phyloP scores from a whole-genome alignment of 1,284 basidiomycete genomes.

The Coriolopsis trogii region DNA sequence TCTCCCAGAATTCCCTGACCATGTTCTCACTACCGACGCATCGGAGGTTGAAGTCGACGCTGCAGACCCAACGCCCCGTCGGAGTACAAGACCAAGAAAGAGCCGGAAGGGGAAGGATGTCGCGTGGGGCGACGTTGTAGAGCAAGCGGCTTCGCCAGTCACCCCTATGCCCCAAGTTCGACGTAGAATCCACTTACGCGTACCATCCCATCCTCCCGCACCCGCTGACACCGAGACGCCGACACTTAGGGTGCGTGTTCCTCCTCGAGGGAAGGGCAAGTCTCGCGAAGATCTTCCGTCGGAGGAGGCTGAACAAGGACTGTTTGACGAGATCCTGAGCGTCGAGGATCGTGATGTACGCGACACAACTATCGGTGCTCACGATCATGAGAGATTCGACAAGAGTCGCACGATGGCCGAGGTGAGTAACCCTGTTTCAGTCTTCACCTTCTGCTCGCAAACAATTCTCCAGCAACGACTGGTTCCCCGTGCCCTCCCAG shows the following conservation, averaged over 20 bases:
- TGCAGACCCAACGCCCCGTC: conserved; percentile 29
- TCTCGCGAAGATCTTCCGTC: conserved; percentile 57
- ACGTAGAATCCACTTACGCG: conserved; percentile 43
- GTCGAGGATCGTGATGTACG: conserved; percentile 75
- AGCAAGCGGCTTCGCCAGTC: conserved; percentile 30
- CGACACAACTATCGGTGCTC: conserved; percentile 66
- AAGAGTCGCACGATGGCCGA: conserved; percentile 73
- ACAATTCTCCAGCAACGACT: conserved; percentile 52
- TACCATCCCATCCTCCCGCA: conserved; percentile 39
- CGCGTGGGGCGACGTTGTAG: conserved; percentile 13
- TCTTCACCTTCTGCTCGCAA: background rate
- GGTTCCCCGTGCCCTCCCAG: conserved; percentile 44
- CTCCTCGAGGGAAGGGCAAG: conserved; percentile 60
- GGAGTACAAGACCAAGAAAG: conserved; percentile 23
- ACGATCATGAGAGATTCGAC: conserved; percentile 82
- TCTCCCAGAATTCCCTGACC: conserved; percentile 3
- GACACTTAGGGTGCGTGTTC: conserved; percentile 56
- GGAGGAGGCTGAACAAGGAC: conserved; percentile 47
- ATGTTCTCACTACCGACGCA: conserved; percentile 28
- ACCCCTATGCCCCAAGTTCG: conserved; percentile 38
- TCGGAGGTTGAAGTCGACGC: conserved; percentile 31
- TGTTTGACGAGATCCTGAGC: conserved; percentile 83
- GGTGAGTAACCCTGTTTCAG: conserved; percentile 44
- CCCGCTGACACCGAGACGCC: conserved; percentile 30
- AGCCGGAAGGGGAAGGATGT: conserved; percentile 32